Conservation (phyloP, 2,329 filamentous ascomycete species). For the Trichophaea hybrida region DNA sequence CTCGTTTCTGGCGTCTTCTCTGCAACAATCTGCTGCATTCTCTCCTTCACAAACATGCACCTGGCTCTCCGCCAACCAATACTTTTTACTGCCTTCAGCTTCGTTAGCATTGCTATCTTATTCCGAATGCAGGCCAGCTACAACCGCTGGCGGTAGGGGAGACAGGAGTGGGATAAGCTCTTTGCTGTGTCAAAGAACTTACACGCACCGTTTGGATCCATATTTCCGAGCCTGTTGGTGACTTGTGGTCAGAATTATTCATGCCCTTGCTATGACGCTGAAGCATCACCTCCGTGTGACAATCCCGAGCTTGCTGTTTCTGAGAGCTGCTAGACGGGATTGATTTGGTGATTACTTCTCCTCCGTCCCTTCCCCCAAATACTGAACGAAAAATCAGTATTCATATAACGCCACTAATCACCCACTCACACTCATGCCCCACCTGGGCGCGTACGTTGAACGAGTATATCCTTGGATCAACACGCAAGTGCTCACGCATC, state of each 20-base stretch:
- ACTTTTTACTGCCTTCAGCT: slow-evolving; percentile 19
- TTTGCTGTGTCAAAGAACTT: slow-evolving; percentile 11
- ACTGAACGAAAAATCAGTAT: neutral
- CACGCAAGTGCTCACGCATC: slow-evolving; percentile 26
- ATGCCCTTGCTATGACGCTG: slow-evolving; percentile 12
- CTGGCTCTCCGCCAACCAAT: slow-evolving; percentile 14
- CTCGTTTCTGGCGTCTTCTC: slow-evolving; percentile 6
- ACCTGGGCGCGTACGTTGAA: slow-evolving; percentile 22
- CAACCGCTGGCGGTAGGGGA: slow-evolving; percentile 17
- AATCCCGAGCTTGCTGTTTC: slow-evolving; percentile 3
- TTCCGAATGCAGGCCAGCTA: slow-evolving; percentile 18
- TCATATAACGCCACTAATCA: slow-evolving; percentile 12
- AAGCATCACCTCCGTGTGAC: slow-evolving; percentile 17
- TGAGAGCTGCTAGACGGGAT: slow-evolving; percentile 1
- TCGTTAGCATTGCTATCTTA: slow-evolving; percentile 15
- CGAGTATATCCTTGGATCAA: slow-evolving; percentile 18
- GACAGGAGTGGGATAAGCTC: slow-evolving; percentile 17
- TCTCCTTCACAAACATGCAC: slow-evolving; percentile 4
- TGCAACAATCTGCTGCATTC: slow-evolving; percentile 12
- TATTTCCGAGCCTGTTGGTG: neutral
- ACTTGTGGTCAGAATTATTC: slow-evolving; percentile 6
- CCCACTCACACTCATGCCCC: slow-evolving; percentile 22
- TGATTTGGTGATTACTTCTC: neutral
- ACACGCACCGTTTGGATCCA: slow-evolving; percentile 18
- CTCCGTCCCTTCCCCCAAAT: neutral